Conservation (phyloP, 2,329 filamentous ascomycete genomes). For the Diaporthe citrichinensis region DNA sequence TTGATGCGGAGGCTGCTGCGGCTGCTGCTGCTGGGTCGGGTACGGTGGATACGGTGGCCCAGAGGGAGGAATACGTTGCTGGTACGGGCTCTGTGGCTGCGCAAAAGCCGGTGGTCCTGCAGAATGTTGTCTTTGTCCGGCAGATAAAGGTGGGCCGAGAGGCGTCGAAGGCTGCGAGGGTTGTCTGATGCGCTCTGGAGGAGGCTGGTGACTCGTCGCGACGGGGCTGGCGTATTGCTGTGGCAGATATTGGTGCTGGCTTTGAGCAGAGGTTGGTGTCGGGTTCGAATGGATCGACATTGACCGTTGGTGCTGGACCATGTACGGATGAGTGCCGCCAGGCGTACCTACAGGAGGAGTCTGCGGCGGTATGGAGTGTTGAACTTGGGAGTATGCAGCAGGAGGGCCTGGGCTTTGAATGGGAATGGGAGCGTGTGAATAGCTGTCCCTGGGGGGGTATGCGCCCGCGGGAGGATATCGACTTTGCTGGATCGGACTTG, state of each 20-base stretch:
- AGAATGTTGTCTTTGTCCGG: constrained; percentile 60
- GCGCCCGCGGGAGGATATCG: constrained; percentile 63
- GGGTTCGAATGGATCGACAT: constrained; percentile 71
- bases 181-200: constrained; percentile 60
- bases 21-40: constrained; percentile 49
- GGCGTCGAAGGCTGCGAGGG: constrained; percentile 70
- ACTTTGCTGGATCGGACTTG: constrained; percentile 66
- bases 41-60: constrained; percentile 52
- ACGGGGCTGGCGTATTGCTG: constrained; percentile 67
- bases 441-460: constrained; percentile 63
- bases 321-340: constrained; percentile 53
- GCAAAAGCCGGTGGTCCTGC: constrained; percentile 57
- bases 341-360: constrained; percentile 64
- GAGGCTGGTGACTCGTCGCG: constrained; percentile 58
- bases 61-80: constrained; percentile 60
- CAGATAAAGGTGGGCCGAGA: constrained; percentile 63
- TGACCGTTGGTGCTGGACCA: constrained; percentile 61
- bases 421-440: constrained; percentile 55
- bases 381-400: constrained; percentile 38
- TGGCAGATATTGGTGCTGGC: constrained; percentile 66
- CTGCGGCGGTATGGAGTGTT: constrained; percentile 58
- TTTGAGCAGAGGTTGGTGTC: constrained; percentile 74
- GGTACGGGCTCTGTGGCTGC: constrained; percentile 73
- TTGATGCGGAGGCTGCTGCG: constrained; percentile 18
- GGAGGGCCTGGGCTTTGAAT: constrained; percentile 47